phyloP scores from a whole-genome alignment of 1,284 basidiomycete species.

The Ganoderma leucocontextum region DNA sequence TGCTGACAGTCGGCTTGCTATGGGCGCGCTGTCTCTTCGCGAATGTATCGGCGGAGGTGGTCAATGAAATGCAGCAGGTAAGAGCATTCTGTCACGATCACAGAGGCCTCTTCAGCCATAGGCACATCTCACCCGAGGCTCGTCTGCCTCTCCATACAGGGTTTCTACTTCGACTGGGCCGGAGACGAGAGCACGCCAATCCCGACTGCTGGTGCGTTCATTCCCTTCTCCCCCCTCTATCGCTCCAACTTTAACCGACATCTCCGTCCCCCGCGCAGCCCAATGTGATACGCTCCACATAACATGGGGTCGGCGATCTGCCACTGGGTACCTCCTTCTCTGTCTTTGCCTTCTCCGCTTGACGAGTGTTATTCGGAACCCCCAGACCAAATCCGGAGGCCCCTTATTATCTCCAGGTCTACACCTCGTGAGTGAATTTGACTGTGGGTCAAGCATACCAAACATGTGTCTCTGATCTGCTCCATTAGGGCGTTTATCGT shows the following conservation, averaged over 20 bases:
- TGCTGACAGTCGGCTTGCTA: slow-evolving; percentile 12
- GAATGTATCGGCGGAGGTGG: slow-evolving; percentile 11
- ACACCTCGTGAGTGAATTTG: slow-evolving; percentile 58
- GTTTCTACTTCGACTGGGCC: slow-evolving; percentile 64
- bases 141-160: slow-evolving; percentile 39
- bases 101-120: slow-evolving; percentile 1
- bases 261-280: slow-evolving; percentile 40
- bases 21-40: slow-evolving; percentile 13
- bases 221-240: slow-evolving; percentile 9
- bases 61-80: slow-evolving; percentile 24
- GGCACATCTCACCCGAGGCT: slow-evolving; percentile 6
- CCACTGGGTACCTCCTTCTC: slow-evolving; percentile 52
- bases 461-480: neutral
- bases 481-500: slow-evolving; percentile 46
- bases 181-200: slow-evolving; percentile 52
- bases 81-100: neutral
- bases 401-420: slow-evolving; percentile 68
- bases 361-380: slow-evolving; percentile 42
- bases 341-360: slow-evolving; percentile 12
- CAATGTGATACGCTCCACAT: slow-evolving; percentile 66
- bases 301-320: slow-evolving; percentile 54
- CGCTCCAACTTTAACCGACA: slow-evolving; percentile 11
- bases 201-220: slow-evolving; percentile 53
- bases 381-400: slow-evolving; percentile 60
- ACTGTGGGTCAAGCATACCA: neutral